Evolutionary conservation across 2,329 filamentous ascomycete species (phyloP).

Genomic region (Nemania diffusa): DNA sequence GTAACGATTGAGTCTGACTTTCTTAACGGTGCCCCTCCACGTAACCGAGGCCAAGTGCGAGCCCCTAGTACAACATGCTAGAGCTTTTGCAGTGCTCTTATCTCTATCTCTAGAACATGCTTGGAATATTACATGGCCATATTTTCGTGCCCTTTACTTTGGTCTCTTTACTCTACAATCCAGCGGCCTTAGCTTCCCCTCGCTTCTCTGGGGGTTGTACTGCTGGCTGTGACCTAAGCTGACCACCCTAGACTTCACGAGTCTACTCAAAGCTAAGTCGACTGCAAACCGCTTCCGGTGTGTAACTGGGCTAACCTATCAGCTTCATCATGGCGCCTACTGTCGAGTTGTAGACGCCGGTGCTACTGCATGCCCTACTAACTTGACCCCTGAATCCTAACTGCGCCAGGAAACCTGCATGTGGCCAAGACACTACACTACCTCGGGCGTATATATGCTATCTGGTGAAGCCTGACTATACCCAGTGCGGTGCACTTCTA

Average conservation of each 20-base stretch:
- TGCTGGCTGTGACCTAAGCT: slow-evolving; percentile 4
- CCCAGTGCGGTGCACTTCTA: background rate
- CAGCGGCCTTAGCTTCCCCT: background rate
- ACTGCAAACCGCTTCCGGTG: background rate
- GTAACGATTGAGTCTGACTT: background rate
- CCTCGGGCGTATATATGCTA: background rate
- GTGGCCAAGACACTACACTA: background rate
- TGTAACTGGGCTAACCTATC: slow-evolving; percentile 19
- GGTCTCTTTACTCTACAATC: background rate
- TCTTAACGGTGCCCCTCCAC: background rate
- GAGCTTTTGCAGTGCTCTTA: background rate
- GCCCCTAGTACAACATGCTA: background rate
- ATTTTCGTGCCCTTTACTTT: background rate
- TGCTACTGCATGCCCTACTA: slow-evolving; percentile 6
- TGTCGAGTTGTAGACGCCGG: slow-evolving; percentile 15
- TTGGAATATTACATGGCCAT: background rate
- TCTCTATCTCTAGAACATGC: background rate
- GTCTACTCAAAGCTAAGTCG: background rate
- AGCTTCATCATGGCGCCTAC: slow-evolving; percentile 10
- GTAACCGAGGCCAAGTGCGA: background rate
- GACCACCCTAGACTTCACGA: slow-evolving; percentile 6
- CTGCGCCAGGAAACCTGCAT: background rate
- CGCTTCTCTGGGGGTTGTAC: background rate
- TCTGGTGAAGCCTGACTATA: background rate
- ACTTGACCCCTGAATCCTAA: slow-evolving; percentile 1